Percentiles rank a stretch among this genome's conserved stretches.
phyloP scores from a whole-genome alignment of 768 basidiomycete genomes.

The Hygrophorus russula region DNA sequence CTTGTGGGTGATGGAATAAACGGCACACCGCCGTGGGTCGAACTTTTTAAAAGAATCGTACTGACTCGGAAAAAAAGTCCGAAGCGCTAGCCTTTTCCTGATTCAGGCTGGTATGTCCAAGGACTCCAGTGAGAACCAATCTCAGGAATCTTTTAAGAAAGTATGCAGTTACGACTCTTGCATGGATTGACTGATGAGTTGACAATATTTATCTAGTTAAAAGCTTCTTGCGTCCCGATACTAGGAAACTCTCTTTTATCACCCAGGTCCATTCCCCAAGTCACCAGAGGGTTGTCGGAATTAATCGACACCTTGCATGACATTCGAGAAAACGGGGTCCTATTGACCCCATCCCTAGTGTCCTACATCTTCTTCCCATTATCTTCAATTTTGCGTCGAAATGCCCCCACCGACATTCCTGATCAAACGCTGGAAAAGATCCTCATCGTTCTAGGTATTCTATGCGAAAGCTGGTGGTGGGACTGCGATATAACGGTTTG shows the following conservation, averaged over 20 bases:
- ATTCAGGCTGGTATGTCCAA: too few species aligned
- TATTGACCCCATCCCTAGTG: conserved; percentile 48
- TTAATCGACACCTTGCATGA: conserved; percentile 39
- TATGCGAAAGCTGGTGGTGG: conserved; percentile 83
- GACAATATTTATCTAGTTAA: conserved; percentile 34
- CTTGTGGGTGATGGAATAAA: too few species aligned
- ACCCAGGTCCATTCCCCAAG: conserved; percentile 35
- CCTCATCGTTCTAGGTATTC: conserved; percentile 40
- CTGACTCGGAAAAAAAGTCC: too few species aligned
- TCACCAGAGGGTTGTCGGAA: conserved; percentile 40
- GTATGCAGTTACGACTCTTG: conserved; percentile 5
- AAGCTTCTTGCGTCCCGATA: conserved; percentile 71
- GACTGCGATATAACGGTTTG: conserved; percentile 58
- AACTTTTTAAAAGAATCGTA: too few species aligned
- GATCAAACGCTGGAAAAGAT: conserved; percentile 73
- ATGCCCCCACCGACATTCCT: conserved; percentile 55
- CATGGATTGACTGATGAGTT: not conserved
- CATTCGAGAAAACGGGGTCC: conserved; percentile 22
- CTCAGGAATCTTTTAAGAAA: conserved; percentile 14
- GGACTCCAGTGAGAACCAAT: not conserved
- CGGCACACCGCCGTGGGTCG: too few species aligned
- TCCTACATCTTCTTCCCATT: conserved; percentile 85
- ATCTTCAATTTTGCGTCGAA: conserved; percentile 73
- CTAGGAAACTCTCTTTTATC: conserved; percentile 59
- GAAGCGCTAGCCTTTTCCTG: too few species aligned